phyloP scores from a whole-genome alignment of 148 eudicot genomes.

The Pouteria glomerata region DNA sequence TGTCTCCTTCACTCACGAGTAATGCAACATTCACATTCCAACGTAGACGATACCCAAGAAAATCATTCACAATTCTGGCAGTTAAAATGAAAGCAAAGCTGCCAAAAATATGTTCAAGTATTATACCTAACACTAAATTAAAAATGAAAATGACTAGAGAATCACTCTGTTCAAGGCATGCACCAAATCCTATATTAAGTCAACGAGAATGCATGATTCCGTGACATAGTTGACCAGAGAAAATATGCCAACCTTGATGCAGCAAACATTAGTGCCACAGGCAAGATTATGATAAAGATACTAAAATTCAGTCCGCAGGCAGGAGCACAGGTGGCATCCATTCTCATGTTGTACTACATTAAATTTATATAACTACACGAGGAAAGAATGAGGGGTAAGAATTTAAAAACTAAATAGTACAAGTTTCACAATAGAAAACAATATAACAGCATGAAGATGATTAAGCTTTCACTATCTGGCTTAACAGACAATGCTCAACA shows the following conservation, averaged over 20 bases:
- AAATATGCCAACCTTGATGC: not conserved
- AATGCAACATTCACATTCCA: not conserved
- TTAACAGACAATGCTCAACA: not conserved
- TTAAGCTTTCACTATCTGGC: not conserved
- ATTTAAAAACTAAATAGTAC: not conserved
- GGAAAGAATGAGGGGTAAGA: not conserved
- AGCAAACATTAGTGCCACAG: not conserved
- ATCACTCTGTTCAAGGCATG: not conserved
- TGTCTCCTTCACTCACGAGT: not conserved
- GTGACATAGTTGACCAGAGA: not conserved
- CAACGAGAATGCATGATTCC: not conserved
- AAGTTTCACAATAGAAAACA: not conserved
- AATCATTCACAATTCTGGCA: not conserved
- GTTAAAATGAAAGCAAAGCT: not conserved
- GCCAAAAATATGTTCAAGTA: not conserved
- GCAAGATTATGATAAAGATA: not conserved
- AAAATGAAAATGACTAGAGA: not conserved
- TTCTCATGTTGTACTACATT: not conserved
- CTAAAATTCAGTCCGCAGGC: not conserved
- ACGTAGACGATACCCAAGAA: not conserved
- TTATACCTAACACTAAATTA: not conserved
- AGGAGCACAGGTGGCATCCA: not conserved
- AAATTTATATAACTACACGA: not conserved
- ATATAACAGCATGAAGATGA: no score
- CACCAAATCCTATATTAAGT: not conserved